Evolutionary conservation across 2,329 filamentous ascomycete species (phyloP).

Genomic region (Nothophoma quercina): DNA sequence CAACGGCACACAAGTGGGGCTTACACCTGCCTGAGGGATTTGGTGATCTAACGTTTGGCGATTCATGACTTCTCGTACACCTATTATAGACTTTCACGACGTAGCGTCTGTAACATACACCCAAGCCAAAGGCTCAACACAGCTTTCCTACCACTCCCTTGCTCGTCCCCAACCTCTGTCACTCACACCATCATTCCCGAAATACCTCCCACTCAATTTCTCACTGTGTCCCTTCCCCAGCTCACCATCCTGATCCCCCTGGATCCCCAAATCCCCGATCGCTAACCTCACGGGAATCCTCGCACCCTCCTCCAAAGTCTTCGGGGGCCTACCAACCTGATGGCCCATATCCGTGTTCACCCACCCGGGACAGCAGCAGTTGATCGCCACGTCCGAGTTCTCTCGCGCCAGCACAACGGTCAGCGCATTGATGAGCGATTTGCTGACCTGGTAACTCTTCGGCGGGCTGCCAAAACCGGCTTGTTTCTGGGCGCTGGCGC

Average conservation of each 20-base stretch:
- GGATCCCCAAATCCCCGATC: constrained; percentile 12
- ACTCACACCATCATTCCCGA: constrained; percentile 19
- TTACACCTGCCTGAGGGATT: constrained; percentile 31
- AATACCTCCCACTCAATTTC: constrained; percentile 18
- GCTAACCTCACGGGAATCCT: constrained; percentile 20
- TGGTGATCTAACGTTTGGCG: too few species aligned
- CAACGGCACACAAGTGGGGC: constrained; percentile 42
- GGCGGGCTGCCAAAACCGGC: constrained; percentile 15
- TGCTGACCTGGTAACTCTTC: constrained; percentile 34
- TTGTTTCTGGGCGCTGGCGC: background rate
- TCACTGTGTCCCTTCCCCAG: constrained; percentile 2
- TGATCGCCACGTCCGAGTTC: constrained; percentile 13
- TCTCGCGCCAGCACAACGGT: constrained; percentile 25
- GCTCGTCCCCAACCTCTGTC: constrained; percentile 17
- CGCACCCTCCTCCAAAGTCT: constrained; percentile 23
- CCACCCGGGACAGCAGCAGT: constrained; percentile 29
- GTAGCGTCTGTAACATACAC: too few species aligned
- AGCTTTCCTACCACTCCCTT: constrained; percentile 13
- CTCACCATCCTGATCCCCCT: constrained; percentile 11
- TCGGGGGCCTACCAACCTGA: constrained; percentile 19
- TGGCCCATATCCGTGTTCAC: constrained; percentile 23
- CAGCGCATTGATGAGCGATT: constrained; percentile 27
- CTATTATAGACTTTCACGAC: too few species aligned
- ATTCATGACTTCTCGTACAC: too few species aligned
- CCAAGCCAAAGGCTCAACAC: too few species aligned